These are phyloP conservation scores for Globisporangium parvum DNA, from an alignment of 352 stramenopile genomes.

Conservation along the genomic window DNA sequence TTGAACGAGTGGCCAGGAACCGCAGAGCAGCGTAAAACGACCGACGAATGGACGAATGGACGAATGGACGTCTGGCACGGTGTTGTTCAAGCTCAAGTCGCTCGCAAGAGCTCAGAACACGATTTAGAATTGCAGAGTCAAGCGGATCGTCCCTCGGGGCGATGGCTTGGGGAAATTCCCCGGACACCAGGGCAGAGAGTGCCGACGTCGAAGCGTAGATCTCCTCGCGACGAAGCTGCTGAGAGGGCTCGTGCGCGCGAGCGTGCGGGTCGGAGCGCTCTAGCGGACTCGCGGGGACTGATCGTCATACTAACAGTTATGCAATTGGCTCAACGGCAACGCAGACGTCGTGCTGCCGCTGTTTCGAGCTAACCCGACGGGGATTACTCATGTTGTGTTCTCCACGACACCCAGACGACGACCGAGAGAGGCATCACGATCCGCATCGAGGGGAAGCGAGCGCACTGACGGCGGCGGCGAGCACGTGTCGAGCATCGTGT, in stretches of 20 bases:
- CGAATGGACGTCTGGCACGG: too few relatives aligned
- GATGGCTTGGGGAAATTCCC: conserved; percentile 88
- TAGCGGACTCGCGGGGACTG: conserved; percentile 67
- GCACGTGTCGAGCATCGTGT: background rate
- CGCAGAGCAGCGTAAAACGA: too few relatives aligned
- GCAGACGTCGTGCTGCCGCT: conserved; percentile 55
- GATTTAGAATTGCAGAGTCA: conserved; percentile 92
- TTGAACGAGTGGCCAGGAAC: conserved; percentile 6
- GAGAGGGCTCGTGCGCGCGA: conserved; percentile 27
- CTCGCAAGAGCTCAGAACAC: too few relatives aligned
- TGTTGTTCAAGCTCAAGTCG: too few relatives aligned
- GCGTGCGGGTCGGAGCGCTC: conserved; percentile 16
- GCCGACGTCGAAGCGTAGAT: conserved; percentile 75
- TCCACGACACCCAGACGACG: conserved; percentile 68
- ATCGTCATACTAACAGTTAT: conserved; percentile 92
- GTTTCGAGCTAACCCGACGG: conserved; percentile 87
- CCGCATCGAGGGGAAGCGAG: background rate
- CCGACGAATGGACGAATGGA: conserved; percentile 57
- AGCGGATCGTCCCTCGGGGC: conserved; percentile 34
- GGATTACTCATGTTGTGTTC: conserved; percentile 92
- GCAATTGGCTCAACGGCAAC: conserved; percentile 82
- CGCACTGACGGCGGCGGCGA: background rate
- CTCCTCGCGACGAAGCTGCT: conserved; percentile 65
- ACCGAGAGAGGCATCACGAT: conserved; percentile 16
- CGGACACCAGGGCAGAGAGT: conserved; percentile 87